Base-by-base conservation (phyloP, 2,329 filamentous ascomycete species). In the Curvularia lunata region DNA sequence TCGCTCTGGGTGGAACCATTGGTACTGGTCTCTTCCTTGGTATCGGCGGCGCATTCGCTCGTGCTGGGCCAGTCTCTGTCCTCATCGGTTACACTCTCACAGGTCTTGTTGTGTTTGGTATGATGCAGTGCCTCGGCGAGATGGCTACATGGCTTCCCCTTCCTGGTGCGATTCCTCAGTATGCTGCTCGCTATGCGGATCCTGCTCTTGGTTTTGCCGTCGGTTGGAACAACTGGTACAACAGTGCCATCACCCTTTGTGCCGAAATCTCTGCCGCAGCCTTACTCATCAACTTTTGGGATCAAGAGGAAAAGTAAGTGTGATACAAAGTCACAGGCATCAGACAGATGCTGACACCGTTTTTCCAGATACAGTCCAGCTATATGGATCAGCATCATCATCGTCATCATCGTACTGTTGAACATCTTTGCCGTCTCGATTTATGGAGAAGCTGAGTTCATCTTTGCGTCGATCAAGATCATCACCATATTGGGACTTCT, bases 1-100 rank as follows among this genome's bases (percentile, higher is more conserved):
- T 88, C 66, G 85, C 84, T 13, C 78, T 87, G 13, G 84, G 84
- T 53, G 84, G 84, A 56, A 84, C 83, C 4, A 86, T 86, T 37
- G 66, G 73, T 53, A 75, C 73, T 18, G 73, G 72, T 68, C 67
- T 75, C 8, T 75, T 75, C 61, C 66, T 75, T 23, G 70, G 72
- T 69, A 75, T 75, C 43, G 72, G 69, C 13, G 65, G 28, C 47
- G 72, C 73, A 19, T 75, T 76, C 50, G 68, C 73, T 45, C 60
- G 68, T 40, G 67, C 72, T 41, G 73, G 73, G 37, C 73, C 73
- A 40, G 62, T 75, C 45, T 74, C 72, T 48, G 73, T 75, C 38
- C 65, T 76, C n/a, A 70, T 76, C 18, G 73, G 74, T 52, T 76
- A 76, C 53, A 62, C 69, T 16, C 62, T 76, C 54, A 76, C 72